Base-by-base conservation (phyloP, 2,329 filamentous ascomycete genomes). In the Davidsoniella eucalypti region DNA sequence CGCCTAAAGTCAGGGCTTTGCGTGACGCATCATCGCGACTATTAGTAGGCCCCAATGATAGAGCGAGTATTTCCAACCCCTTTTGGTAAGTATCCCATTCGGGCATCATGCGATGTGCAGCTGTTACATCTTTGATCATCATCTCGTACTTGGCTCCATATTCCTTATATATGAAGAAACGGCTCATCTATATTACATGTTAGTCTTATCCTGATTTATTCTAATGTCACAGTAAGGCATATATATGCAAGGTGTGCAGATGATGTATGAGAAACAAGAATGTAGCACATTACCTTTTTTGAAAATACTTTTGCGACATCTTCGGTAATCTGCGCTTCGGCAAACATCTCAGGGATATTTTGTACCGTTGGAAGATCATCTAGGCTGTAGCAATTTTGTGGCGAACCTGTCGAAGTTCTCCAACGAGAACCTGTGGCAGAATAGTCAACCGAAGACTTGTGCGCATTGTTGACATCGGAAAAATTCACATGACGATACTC, bases 101-200 rank as follows among this genome's bases (percentile, higher is more conserved):
- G 21, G 78, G 78, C 56, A 85, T 74, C 5, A 73, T 75, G 53
- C 79, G 75, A 55, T 84, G 78, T 14, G 82, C 72, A 23, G 80
- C 72, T 33, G 80, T 76, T 36, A 93, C 68, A 55, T 94, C 86
- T 55, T 83, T 79, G 44, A 83, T 78, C 70, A 95, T 84, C 56
- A 87, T 72, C 57, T 93, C 86, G 63, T 92, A 94, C 60, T 90
- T 90, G 47, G 84, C 83, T 36, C 85, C 84, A 61, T 94, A 98
- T 58, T 94, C 85, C 65, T 94, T 84, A 61, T 98, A 98, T 46
- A 82, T 71, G 60, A 84, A 83, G 65, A 96, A 92, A 0, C 80
- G 78, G 53, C 77, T 75, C 67, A 93, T 81, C 85, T 94, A 37
- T 18, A 38, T 8, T 16, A 49, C 40, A 17, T 33, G 29, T 33